Evolutionary conservation across 257 asterid genomes (phyloP), one percentile per base, ranked within the genome.

Genomic region (Gentiana macrophylla): DNA sequence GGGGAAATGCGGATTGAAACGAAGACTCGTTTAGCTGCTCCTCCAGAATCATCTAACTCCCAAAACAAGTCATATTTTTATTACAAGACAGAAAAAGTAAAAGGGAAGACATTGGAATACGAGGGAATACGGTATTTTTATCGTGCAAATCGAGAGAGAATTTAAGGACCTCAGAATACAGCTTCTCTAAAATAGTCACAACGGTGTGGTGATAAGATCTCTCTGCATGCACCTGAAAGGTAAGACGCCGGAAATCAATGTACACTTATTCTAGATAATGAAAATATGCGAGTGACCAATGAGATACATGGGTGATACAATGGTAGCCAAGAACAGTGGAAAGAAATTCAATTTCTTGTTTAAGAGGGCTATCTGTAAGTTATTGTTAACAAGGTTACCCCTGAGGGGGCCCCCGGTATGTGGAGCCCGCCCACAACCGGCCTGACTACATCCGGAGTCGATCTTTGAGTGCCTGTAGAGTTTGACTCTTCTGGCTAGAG

Each of bases 211-310:
- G 96, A 74, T 84, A 91, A 53, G 82, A 79, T 77, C 94, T 83
- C 81, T 83, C 98, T 53, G 96, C 94, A 70, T 80, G 78, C 10
- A 90, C 96, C 98, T 86, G 93, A 35, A 52, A 67, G 57, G 55
- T 68, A 69, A 67, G 66, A 49, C 8, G 46, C 9, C 2, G 9
- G 8, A 5, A 41, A 10, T 10, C 46, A 24, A 24, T 24, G 24
- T 24, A 24, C 24, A 24, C 24, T 24, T 38, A 38, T 7, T 38
- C 44, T 38, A 41, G 46, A 10, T 41, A 41, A 41, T 41, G 46
- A 41, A 41, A 41, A 41, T 24, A 24, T 24, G 24, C 24, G 24
- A 24, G 24, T 0, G 24, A 24, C 24, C 24, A 24, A 24, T 24
- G 24, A 24, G 24, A 24, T 24, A 24, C 24, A 24, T 24, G 24